These are phyloP conservation scores for Toxicodendron radicans DNA, from an alignment of 345 rosid genomes.

Conservation along the genomic window DNA sequence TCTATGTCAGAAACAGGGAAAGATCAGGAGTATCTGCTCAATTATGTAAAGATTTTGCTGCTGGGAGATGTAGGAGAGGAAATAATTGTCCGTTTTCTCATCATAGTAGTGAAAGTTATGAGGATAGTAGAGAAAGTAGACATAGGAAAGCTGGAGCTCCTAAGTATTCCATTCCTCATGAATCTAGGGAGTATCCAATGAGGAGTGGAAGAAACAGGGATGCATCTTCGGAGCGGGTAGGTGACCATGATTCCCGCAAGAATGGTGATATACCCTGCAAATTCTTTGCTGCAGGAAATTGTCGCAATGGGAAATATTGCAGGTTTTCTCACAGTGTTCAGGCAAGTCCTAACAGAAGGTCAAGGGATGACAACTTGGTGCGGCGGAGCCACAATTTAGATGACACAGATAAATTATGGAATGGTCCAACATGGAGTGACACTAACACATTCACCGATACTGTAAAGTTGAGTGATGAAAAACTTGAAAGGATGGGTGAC, in stretches of 20 bases:
- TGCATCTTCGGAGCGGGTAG: constrained; percentile 36
- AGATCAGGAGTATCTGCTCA: constrained; percentile 49
- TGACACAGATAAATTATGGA: constrained; percentile 32
- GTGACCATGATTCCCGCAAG: constrained; percentile 49
- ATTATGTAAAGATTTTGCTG: constrained; percentile 60
- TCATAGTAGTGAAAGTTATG: constrained; percentile 43
- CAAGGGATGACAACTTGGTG: constrained; percentile 38
- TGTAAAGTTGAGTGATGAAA: constrained; percentile 34
- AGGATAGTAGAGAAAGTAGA: constrained; percentile 55
- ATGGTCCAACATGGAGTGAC: constrained; percentile 20
- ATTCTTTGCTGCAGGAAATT: constrained; percentile 76
- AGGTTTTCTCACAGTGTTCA: constrained; percentile 69
- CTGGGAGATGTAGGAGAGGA: constrained; percentile 78
- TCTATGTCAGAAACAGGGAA: constrained; percentile 56
- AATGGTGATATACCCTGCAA: constrained; percentile 63
- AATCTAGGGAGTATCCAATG: constrained; percentile 39
- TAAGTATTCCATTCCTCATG: constrained; percentile 43
- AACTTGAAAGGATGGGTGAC: constrained; percentile 30
- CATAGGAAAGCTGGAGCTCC: constrained; percentile 45
- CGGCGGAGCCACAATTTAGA: constrained; percentile 32
- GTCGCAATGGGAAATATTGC: constrained; percentile 80
- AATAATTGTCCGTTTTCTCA: constrained; percentile 58
- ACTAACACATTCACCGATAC: constrained; percentile 26
- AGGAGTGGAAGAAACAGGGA: constrained; percentile 43
- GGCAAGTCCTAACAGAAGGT: constrained; percentile 58